These are phyloP conservation scores for Inga oerstediana DNA, from an alignment of 306 rosid species.

Conservation along the genomic window DNA sequence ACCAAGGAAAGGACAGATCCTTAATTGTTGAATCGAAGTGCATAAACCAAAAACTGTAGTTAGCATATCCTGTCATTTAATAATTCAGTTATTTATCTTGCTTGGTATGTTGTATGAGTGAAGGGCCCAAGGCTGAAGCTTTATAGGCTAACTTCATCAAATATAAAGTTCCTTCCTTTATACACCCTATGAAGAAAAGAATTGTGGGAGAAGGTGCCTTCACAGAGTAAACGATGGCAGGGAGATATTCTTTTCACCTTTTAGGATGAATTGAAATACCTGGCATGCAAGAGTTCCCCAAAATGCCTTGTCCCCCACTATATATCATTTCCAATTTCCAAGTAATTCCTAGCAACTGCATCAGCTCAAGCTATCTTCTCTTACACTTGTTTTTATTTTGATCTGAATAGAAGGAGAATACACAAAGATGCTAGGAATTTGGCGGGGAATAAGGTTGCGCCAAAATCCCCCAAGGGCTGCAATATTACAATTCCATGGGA, in stretches of 20 bases:
- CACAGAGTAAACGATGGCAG: constrained; percentile 17
- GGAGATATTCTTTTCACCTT: constrained; percentile 28
- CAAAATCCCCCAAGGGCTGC: constrained; percentile 48
- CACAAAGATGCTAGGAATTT: constrained; percentile 62
- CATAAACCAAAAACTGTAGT: not conserved
- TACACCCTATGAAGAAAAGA: constrained; percentile 57
- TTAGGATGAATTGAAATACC: not conserved
- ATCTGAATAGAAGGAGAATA: constrained; percentile 35
- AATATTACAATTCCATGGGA: constrained; percentile 43
- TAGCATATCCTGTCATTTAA: not conserved
- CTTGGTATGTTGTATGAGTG: not conserved
- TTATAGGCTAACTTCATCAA: not conserved
- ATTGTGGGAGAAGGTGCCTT: constrained; percentile 28
- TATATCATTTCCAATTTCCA: not conserved
- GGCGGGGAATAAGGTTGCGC: constrained; percentile 41
- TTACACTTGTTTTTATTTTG: not conserved
- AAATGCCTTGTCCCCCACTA: not conserved
- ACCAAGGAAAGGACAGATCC: not conserved
- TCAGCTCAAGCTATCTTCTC: constrained; percentile 16
- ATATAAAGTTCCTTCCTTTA: constrained; percentile 43
- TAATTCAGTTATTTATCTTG: not conserved
- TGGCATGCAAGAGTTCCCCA: constrained; percentile 5
- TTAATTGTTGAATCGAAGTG: not conserved
- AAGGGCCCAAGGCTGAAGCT: not conserved
- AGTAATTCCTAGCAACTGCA: not conserved